Evolutionary conservation across 2,329 filamentous ascomycete species (phyloP).

Genomic region (Neocucurbitaria cava): DNA sequence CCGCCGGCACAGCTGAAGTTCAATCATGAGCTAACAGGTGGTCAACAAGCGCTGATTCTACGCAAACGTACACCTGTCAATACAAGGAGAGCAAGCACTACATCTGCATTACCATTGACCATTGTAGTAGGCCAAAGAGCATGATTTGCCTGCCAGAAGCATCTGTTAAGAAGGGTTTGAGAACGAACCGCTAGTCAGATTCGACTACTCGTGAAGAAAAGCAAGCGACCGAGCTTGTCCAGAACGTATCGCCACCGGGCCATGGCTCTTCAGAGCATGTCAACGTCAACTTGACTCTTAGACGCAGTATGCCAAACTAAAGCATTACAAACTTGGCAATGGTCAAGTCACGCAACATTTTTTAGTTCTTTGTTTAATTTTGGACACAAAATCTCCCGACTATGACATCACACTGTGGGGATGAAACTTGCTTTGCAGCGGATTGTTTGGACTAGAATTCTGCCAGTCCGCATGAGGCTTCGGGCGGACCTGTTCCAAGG

Average conservation of each 20-base stretch:
- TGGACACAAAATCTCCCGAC: conserved; percentile 1
- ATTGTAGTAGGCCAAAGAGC: background rate
- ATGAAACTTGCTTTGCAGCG: conserved; percentile 22
- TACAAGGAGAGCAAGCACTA: background rate
- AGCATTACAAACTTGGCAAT: background rate
- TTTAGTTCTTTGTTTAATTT: background rate
- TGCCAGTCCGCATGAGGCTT: conserved; percentile 5
- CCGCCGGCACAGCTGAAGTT: too few relatives aligned
- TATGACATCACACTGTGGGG: conserved; percentile 23
- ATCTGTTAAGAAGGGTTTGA: background rate
- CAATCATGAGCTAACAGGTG: too few relatives aligned
- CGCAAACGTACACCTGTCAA: background rate
- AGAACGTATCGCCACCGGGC: background rate
- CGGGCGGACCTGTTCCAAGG: conserved; percentile 11
- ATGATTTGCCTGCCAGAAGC: background rate
- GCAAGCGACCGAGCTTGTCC: too few relatives aligned
- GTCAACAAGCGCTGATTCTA: too few relatives aligned
- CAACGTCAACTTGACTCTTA: conserved; percentile 1
- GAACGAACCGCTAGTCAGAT: background rate
- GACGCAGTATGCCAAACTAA: background rate
- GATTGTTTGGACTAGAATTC: conserved; percentile 9
- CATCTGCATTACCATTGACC: too few relatives aligned
- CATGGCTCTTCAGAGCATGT: background rate
- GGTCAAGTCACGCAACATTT: background rate
- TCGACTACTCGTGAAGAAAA: too few relatives aligned